Evolutionary conservation across 2,329 filamentous ascomycete species (phyloP).

Genomic region (Nothophoma quercina): DNA sequence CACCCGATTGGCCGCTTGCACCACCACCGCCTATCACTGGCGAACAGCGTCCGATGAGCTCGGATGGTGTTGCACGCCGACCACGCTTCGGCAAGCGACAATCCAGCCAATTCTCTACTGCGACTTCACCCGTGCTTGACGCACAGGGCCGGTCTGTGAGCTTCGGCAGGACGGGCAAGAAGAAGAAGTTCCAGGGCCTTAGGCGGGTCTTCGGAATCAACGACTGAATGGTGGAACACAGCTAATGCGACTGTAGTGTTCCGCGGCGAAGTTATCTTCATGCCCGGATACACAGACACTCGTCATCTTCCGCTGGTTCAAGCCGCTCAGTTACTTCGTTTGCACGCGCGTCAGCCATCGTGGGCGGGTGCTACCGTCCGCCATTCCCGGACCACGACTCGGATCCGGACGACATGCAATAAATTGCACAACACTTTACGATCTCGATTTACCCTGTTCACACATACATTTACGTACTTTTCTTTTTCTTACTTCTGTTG

Average conservation of each 20-base stretch:
- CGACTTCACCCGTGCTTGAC: slow-evolving; percentile 29
- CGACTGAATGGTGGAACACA: slow-evolving; percentile 51
- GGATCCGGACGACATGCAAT: not conserved
- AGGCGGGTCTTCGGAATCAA: slow-evolving; percentile 70
- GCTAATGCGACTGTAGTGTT: slow-evolving; percentile 23
- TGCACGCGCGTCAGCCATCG: slow-evolving; percentile 8
- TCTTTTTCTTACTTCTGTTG: not conserved
- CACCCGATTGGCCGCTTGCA: slow-evolving; percentile 60
- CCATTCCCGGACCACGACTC: not conserved
- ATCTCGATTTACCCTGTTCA: not conserved
- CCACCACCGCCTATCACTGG: slow-evolving; percentile 37
- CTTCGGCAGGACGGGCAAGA: slow-evolving; percentile 52
- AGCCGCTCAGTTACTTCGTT: slow-evolving; percentile 8
- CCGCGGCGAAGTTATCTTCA: not conserved
- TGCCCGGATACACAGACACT: slow-evolving; percentile 9
- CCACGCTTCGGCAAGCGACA: slow-evolving; percentile 35
- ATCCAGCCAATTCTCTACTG: slow-evolving; percentile 27
- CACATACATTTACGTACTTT: slow-evolving; percentile 2
- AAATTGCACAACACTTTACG: not conserved
- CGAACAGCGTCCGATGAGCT: slow-evolving; percentile 40
- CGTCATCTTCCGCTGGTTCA: slow-evolving; percentile 8
- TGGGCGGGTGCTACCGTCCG: slow-evolving; percentile 14
- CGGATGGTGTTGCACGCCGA: slow-evolving; percentile 37
- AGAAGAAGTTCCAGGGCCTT: slow-evolving; percentile 73
- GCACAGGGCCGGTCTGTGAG: slow-evolving; percentile 28